Conservation (phyloP, 2,329 filamentous ascomycete species). For the Aspergillus piperis region DNA sequence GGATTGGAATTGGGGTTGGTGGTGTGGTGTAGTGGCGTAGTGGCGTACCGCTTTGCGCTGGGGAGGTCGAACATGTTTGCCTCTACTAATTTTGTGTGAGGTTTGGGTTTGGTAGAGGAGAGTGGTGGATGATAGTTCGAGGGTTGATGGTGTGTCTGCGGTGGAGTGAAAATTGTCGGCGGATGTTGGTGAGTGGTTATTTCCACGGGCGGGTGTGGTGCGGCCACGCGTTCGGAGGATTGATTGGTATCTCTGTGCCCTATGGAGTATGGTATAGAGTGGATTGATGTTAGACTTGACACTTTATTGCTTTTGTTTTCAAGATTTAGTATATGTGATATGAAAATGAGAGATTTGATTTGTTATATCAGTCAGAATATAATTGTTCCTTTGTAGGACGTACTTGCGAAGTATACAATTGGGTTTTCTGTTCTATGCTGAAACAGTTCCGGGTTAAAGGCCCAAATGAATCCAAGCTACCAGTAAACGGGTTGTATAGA, state of each 20-base stretch:
- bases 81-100: too few species aligned
- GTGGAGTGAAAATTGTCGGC: conserved; percentile 13
- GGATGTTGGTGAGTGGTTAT: background rate
- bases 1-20: background rate
- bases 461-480: background rate
- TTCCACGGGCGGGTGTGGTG: conserved; percentile 11
- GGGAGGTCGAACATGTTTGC: conserved; percentile 40
- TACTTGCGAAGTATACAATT: background rate
- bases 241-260: background rate
- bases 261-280: background rate
- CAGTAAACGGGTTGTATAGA: background rate
- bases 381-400: background rate
- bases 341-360: too few species aligned
- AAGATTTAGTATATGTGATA: too few species aligned
- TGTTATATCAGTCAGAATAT: background rate
- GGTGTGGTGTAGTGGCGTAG: background rate
- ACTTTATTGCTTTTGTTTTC: background rate
- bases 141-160: background rate
- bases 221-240: conserved; percentile 19
- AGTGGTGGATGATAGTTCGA: background rate
- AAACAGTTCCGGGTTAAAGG: background rate
- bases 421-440: background rate
- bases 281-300: background rate
- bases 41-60: conserved; percentile 38
- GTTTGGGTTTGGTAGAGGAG: background rate